Percentiles rank a stretch among this genome's conserved stretches.
phyloP scores from a whole-genome alignment of 805 yeast species.

The Suhomyces canberraensis region DNA sequence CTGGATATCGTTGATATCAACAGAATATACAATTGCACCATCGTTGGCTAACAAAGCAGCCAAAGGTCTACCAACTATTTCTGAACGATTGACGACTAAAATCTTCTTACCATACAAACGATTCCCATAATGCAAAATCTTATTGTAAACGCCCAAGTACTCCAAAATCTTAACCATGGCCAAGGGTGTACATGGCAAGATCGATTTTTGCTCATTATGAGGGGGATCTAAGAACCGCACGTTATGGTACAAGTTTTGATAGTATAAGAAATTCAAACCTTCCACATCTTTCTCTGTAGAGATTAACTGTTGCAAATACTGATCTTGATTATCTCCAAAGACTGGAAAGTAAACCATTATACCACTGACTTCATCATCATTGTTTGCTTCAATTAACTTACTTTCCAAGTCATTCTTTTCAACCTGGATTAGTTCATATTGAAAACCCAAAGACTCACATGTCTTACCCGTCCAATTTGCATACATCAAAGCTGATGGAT shows the following conservation, averaged over 20 bases:
- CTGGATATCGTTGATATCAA: conserved; percentile 83
- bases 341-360: conserved; percentile 98
- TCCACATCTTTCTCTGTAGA: conserved; percentile 93
- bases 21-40: conserved; percentile 94
- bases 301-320: conserved; percentile 90
- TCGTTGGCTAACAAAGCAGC: conserved; percentile 96
- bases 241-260: conserved; percentile 94
- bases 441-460: conserved; percentile 78
- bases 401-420: conserved; percentile 84
- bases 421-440: conserved; percentile 71
- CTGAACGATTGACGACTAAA: conserved; percentile 88
- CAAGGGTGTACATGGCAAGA: conserved; percentile 93
- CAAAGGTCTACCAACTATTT: conserved; percentile 94
- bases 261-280: conserved; percentile 85
- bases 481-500: conserved; percentile 93
- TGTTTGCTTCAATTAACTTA: conserved; percentile 76
- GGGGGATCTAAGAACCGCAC: conserved; percentile 75
- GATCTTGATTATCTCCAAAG: conserved; percentile 92
- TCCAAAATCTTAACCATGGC: conserved; percentile 93
- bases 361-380: conserved; percentile 74
- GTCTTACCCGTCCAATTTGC: conserved; percentile 97
- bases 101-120: conserved; percentile 90
- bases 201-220: conserved; percentile 67
- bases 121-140: conserved; percentile 81
- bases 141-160: conserved; percentile 82